phyloP scores from a whole-genome alignment of 2,329 filamentous ascomycete species.

The Neurospora sp. region DNA sequence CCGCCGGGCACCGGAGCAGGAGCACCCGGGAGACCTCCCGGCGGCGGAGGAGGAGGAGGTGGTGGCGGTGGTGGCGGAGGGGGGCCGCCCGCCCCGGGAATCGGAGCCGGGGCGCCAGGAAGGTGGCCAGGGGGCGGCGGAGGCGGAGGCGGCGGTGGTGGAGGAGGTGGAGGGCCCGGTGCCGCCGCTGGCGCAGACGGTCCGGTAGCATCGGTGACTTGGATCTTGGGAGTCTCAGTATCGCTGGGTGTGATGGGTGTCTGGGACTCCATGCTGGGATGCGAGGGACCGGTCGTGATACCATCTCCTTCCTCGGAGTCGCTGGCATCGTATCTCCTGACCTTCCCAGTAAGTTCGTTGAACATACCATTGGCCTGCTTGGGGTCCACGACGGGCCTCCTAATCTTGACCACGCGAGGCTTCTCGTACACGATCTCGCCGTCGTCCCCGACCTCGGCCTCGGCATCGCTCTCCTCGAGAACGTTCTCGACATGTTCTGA shows the following conservation, averaged over 20 bases:
- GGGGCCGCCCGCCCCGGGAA: too few species aligned
- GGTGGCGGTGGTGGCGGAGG: too few species aligned
- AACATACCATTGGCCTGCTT: slow-evolving; percentile 58
- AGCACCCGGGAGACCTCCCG: too few species aligned
- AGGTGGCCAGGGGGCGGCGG: too few species aligned
- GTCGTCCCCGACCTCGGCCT: slow-evolving; percentile 42
- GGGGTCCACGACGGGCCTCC: slow-evolving; percentile 55
- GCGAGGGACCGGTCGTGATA: slow-evolving; percentile 63
- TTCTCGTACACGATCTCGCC: slow-evolving; percentile 63
- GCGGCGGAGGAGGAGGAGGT: too few species aligned
- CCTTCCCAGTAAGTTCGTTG: slow-evolving; percentile 65
- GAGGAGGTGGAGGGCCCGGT: slow-evolving; percentile 25
- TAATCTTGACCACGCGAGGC: slow-evolving; percentile 69
- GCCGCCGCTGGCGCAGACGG: slow-evolving; percentile 31
- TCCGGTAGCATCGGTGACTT: slow-evolving; percentile 38
- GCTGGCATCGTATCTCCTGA: slow-evolving; percentile 63
- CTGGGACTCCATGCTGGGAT: slow-evolving; percentile 63
- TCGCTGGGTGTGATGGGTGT: slow-evolving; percentile 60
- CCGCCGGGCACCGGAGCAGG: too few species aligned
- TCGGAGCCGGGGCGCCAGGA: too few species aligned
- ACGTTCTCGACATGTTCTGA: slow-evolving; percentile 28
- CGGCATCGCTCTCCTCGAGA: slow-evolving; percentile 38
- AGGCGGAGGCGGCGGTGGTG: slow-evolving; percentile 31
- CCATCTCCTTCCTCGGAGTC: slow-evolving; percentile 62
- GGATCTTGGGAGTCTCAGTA: slow-evolving; percentile 47